Percentiles rank a stretch among this genome's conserved stretches.
These are phyloP conservation scores for Trichoderma gamsii DNA, from an alignment of 495 filamentous ascomycete species.

Conservation along the genomic window DNA sequence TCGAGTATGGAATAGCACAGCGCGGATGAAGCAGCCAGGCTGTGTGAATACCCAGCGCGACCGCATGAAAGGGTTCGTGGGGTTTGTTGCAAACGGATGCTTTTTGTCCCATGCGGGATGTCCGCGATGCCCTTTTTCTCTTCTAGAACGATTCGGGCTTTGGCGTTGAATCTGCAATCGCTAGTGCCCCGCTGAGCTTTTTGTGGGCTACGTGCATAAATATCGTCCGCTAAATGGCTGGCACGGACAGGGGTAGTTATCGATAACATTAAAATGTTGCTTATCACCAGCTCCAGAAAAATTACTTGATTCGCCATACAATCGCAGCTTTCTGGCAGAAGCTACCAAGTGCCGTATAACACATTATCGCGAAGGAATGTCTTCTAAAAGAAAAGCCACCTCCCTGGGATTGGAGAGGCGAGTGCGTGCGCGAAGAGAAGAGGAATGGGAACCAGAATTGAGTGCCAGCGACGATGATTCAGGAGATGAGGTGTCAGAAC, in stretches of 20 bases:
- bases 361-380: constrained; percentile 20
- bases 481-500: constrained; percentile 22
- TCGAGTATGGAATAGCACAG: not conserved
- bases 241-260: not conserved
- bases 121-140: not conserved
- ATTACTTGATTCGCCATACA: not conserved
- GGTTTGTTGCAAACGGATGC: not conserved
- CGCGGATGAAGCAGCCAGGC: not conserved
- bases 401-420: constrained; percentile 47
- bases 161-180: not conserved
- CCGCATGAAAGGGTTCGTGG: not conserved
- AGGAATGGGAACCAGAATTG: constrained; percentile 48
- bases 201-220: not conserved
- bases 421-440: constrained; percentile 50
- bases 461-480: constrained; percentile 27
- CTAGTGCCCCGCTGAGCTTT: not conserved
- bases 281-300: not conserved
- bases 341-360: not conserved
- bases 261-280: not conserved
- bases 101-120: not conserved
- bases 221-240: not conserved
- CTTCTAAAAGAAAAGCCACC: constrained; percentile 28
- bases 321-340: not conserved
- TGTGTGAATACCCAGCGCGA: not conserved
- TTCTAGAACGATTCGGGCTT: not conserved